phyloP scores from a whole-genome alignment of 331 rosid species.

The Rosa hybrid region DNA sequence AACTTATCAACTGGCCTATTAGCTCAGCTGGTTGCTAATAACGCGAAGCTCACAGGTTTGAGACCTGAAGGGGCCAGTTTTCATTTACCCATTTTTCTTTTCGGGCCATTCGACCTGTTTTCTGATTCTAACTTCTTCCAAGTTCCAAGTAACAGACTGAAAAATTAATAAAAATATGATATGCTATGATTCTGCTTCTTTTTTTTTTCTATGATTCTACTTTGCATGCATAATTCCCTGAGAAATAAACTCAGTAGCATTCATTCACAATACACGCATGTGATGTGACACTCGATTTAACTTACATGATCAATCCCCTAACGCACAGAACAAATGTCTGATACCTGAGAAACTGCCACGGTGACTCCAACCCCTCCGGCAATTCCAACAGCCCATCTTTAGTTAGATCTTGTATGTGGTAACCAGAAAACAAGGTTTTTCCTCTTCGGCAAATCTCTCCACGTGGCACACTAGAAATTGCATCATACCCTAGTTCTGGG shows the following conservation, averaged over 20 bases:
- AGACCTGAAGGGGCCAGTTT: conserved; percentile 75
- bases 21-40: conserved; percentile 94
- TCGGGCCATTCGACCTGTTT: no score
- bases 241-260: not conserved
- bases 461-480: no score
- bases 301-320: not conserved
- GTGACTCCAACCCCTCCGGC: no score
- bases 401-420: no score
- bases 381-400: no score
- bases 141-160: not conserved
- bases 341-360: no score
- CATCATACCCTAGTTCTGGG: no score
- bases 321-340: not conserved
- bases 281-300: not conserved
- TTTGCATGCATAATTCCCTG: not conserved
- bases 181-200: no score
- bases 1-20: conserved; percentile 44
- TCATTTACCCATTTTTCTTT: not conserved
- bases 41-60: conserved; percentile 94
- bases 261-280: not conserved
- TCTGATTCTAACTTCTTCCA: not conserved
- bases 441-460: no score
- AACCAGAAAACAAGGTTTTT: no score
- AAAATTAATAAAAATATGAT: not conserved
- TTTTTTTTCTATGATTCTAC: not conserved